Evolutionary conservation across 345 rosid genomes (phyloP), one percentile per base, ranked within the genome.

Genomic region (Theobroma cacao): DNA sequence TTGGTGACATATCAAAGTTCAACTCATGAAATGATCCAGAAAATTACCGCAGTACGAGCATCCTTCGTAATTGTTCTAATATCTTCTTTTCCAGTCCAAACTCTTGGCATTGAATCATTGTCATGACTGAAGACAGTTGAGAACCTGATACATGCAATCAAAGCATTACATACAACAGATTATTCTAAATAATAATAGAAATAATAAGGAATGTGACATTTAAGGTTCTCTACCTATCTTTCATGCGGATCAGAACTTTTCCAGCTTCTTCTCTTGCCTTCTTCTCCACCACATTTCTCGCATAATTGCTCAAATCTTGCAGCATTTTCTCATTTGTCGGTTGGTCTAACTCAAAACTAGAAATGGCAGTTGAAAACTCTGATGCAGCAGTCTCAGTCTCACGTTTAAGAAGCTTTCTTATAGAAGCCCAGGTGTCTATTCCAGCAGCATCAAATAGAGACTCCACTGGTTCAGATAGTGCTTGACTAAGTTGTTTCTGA

Each of bases 41-140:
- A 69, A 53, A 77, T 87, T 87, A 92, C 97, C 90, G 85, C 92
- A 20, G 83, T 45, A 0, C 90, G 90, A 41, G 93, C 97, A 72
- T 91, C 90, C 85, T 83, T 90, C 48, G 90, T 88, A 60, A 92
- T 89, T 80, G 83, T 78, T 77, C 82, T 87, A 26, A 88, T 89
- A 82, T 92, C 93, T 82, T 92, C 90, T 81, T 89, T 91, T 76
- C 92, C 89, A 48, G 93, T 86, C 95, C 97, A 92, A 80, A 89
- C 78, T 77, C 95, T 85, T 60, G 95, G 93, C 90, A 91, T 82
- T 61, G 91, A 89, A 75, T 88, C 94, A 72, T 85, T 77, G 69
- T 91, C 91, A 81, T 87, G 92, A 83, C 80, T 89, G 82, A 92
- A 92, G 82, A 90, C 89, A 8, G 86, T 78, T 59, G 89, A 82